Evolutionary conservation across 2,329 filamentous ascomycete genomes (phyloP).

Genomic region (Paecilomyces niveus): DNA sequence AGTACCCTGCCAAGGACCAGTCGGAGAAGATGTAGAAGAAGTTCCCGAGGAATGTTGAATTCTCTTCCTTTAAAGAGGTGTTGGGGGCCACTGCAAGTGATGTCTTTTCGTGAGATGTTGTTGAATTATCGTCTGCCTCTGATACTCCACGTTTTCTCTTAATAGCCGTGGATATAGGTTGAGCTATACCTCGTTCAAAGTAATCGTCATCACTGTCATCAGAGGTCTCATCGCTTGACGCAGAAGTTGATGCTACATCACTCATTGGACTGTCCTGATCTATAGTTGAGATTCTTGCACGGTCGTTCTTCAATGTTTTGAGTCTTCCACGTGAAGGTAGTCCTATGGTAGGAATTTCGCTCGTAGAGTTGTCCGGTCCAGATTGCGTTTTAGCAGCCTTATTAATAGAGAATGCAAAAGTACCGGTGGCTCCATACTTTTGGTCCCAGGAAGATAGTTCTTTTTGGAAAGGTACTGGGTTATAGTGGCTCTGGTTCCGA

Average conservation of each 20-base stretch:
- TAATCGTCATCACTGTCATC: conserved; percentile 10
- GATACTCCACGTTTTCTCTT: conserved; percentile 31
- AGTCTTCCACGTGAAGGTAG: conserved; percentile 20
- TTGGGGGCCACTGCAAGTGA: conserved; percentile 13
- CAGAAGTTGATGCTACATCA: conserved; percentile 14
- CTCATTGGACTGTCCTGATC: conserved; percentile 4
- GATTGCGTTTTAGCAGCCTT: conserved; percentile 1
- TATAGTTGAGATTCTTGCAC: conserved; percentile 3
- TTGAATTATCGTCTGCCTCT: conserved; percentile 20
- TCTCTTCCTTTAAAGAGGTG: conserved; percentile 17
- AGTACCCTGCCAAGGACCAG: conserved; percentile 33
- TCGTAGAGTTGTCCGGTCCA: conserved; percentile 6
- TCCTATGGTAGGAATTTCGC: conserved; percentile 32
- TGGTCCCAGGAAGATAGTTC: conserved; percentile 43
- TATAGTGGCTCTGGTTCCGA: conserved; percentile 40
- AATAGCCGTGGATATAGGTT: conserved; percentile 11
- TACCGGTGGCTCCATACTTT: conserved; percentile 46
- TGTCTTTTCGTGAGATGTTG: conserved; percentile 22
- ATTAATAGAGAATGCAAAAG: conserved; percentile 32
- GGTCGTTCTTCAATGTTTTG: neutral
- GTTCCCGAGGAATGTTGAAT: conserved; percentile 29
- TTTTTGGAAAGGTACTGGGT: conserved; percentile 45
- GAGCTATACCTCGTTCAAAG: conserved; percentile 14
- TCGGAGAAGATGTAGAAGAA: conserved; percentile 33
- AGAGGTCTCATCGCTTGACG: conserved; percentile 21